These are phyloP conservation scores for Saturnispora serradocipensis DNA, from an alignment of 805 yeast species.

Conservation along the genomic window DNA sequence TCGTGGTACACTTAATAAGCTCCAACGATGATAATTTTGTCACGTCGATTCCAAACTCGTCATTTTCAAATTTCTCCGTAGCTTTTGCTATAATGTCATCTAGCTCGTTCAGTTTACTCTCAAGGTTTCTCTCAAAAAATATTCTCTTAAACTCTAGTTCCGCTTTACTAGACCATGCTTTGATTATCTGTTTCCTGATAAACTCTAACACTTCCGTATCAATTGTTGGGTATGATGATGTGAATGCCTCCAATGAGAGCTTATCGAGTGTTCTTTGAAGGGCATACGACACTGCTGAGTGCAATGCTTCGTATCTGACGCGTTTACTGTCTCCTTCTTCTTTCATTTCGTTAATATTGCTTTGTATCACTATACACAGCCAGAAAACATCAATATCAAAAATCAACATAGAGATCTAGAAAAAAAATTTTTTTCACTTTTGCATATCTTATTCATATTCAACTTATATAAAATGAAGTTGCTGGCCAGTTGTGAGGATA, in stretches of 20 bases:
- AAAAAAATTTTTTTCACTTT: not conserved
- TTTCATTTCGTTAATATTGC: not conserved
- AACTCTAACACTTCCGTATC: slow-evolving; percentile 34
- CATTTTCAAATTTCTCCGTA: slow-evolving; percentile 11
- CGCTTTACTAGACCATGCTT: slow-evolving; percentile 35
- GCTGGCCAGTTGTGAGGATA: slow-evolving; percentile 55
- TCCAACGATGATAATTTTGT: slow-evolving; percentile 13
- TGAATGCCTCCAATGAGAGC: slow-evolving; percentile 34
- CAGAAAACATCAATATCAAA: not conserved
- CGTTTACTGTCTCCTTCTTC: not conserved
- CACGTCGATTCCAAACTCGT: slow-evolving; percentile 12
- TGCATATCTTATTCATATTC: not conserved
- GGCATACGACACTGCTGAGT: slow-evolving; percentile 29
- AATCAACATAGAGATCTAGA: not conserved
- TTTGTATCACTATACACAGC: not conserved
- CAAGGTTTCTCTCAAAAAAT: slow-evolving; percentile 36
- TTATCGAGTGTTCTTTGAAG: slow-evolving; percentile 36
- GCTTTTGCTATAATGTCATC: slow-evolving; percentile 41
- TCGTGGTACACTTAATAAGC: slow-evolving; percentile 14
- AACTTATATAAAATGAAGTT: slow-evolving; percentile 39
- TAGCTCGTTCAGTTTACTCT: slow-evolving; percentile 35
- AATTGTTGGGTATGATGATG: slow-evolving; percentile 37
- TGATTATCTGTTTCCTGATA: slow-evolving; percentile 37
- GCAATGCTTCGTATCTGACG: slow-evolving; percentile 25
- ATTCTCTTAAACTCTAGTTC: slow-evolving; percentile 39